Evolutionary conservation across 2,329 filamentous ascomycete genomes (phyloP).

Genomic region (Beauveria sp.): DNA sequence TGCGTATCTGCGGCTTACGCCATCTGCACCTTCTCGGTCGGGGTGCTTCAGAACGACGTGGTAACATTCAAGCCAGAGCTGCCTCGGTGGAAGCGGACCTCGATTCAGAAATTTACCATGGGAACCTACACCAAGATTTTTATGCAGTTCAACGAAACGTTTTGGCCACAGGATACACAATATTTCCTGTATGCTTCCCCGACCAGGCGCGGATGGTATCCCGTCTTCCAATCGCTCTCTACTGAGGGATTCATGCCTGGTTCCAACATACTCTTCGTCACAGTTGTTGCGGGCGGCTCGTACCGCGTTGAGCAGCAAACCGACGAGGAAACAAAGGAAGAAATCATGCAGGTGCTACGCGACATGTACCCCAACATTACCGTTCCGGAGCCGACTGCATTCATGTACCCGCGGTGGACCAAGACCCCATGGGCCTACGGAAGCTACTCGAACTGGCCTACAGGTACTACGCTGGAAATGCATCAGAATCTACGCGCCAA

Average conservation of each 20-base stretch:
- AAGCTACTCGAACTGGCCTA: slow-evolving; percentile 62
- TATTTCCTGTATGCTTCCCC: slow-evolving; percentile 40
- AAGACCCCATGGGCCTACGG: slow-evolving; percentile 40
- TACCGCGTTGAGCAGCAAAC: slow-evolving; percentile 52
- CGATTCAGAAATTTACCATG: slow-evolving; percentile 59
- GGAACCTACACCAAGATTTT: slow-evolving; percentile 70
- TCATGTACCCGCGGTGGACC: slow-evolving; percentile 55
- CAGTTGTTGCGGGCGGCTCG: slow-evolving; percentile 48
- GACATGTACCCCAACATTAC: slow-evolving; percentile 51
- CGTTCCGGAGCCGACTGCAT: slow-evolving; percentile 52
- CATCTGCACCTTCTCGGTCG: slow-evolving; percentile 60
- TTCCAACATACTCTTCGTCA: slow-evolving; percentile 59
- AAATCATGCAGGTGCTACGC: slow-evolving; percentile 50
- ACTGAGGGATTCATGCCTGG: slow-evolving; percentile 49
- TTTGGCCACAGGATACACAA: slow-evolving; percentile 46
- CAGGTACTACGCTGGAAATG: slow-evolving; percentile 53
- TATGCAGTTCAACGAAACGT: slow-evolving; percentile 58
- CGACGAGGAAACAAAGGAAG: slow-evolving; percentile 47
- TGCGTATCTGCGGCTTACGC: slow-evolving; percentile 55
- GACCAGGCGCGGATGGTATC: slow-evolving; percentile 35
- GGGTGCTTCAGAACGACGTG: slow-evolving; percentile 56
- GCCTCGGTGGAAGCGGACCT: slow-evolving; percentile 56
- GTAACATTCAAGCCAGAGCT: slow-evolving; percentile 51
- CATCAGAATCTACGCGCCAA: slow-evolving; percentile 64
- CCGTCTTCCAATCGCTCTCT: slow-evolving; percentile 57